Base-by-base conservation (phyloP, 2,329 filamentous ascomycete genomes). In the Clarireedia hainanense region DNA sequence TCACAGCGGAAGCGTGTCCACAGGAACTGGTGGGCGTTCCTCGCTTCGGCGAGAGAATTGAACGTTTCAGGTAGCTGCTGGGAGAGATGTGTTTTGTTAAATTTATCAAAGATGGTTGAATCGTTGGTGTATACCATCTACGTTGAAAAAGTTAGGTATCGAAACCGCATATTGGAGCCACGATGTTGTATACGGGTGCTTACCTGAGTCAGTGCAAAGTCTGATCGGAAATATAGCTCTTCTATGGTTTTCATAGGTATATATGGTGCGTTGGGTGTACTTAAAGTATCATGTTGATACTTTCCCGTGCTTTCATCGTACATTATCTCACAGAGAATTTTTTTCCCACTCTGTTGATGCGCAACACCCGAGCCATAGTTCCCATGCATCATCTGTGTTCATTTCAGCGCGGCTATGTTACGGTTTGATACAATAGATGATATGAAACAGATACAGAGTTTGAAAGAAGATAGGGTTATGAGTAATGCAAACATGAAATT, bases 21-120 rank as follows among this genome's bases (percentile, higher is more conserved):
- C 14, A 76, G 74, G 59, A 83, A 73, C 45, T 80, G 75, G 68
- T 79, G 82, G 1, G 77, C 73, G 5, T 77, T 60, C 10, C 81
- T 76, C 4, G 80, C 80, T 55, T 84, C 77, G 14, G 74, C 65
- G 7, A 82, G 66, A 1, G 72, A 75, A 0, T 71, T 63, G 53
- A 83, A 84, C 1, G 45, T 48, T 6, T 10, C n/a, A 7, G 43
- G 34, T 17, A 36, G 24, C n/a, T 27, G 2, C 4, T 6, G 6
- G 14, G 45, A 30, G 24, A 54, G 48, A 23, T 47, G 17, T 14
- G 23, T 20, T 9, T 23, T n/a, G 17, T 54, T 15, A 7, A 40
- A 54, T 24, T 54, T 54, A 14, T 17, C n/a, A 17, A 27, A 54
- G n/a, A 48, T 37, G n/a, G 34, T 48, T 15, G n/a, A 34, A 10